Conservation (phyloP, 2,329 filamentous ascomycete species). For the Aureobasidium leucospermi region DNA sequence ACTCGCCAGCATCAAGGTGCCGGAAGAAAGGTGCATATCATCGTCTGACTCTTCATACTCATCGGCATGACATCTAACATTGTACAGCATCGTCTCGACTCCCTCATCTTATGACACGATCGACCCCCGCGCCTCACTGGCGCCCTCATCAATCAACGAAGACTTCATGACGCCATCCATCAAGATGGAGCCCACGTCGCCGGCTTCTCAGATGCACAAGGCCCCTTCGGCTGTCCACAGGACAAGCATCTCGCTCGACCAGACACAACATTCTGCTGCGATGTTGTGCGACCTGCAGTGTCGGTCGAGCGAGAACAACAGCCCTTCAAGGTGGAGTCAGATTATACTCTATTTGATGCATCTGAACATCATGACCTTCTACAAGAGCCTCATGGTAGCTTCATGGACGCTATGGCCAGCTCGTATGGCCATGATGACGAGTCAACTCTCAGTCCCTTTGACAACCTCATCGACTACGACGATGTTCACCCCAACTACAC, state of each 20-base stretch:
- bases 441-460: slow-evolving; percentile 13
- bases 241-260: slow-evolving; percentile 54
- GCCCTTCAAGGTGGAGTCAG: slow-evolving; percentile 16
- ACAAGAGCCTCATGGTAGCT: slow-evolving; percentile 26
- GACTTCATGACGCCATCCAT: slow-evolving; percentile 18
- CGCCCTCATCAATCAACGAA: slow-evolving; percentile 16
- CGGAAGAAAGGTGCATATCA: slow-evolving; percentile 16
- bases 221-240: slow-evolving; percentile 7
- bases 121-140: slow-evolving; percentile 17
- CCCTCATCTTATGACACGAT: slow-evolving; percentile 17
- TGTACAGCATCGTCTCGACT: slow-evolving; percentile 12
- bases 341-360: slow-evolving; percentile 25
- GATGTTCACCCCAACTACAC: slow-evolving; percentile 9
- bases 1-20: slow-evolving; percentile 13
- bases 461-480: slow-evolving; percentile 11
- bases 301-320: slow-evolving; percentile 57
- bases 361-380: slow-evolving; percentile 26
- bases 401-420: slow-evolving; percentile 31
- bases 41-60: neutral
- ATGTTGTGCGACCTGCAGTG: slow-evolving; percentile 99
- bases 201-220: slow-evolving; percentile 10
- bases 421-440: slow-evolving; percentile 22
- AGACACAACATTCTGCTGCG: slow-evolving; percentile 99
- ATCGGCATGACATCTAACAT: slow-evolving; percentile 10
- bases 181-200: slow-evolving; percentile 18